phyloP scores from a whole-genome alignment of 345 rosid genomes.

The Acer negundo region DNA sequence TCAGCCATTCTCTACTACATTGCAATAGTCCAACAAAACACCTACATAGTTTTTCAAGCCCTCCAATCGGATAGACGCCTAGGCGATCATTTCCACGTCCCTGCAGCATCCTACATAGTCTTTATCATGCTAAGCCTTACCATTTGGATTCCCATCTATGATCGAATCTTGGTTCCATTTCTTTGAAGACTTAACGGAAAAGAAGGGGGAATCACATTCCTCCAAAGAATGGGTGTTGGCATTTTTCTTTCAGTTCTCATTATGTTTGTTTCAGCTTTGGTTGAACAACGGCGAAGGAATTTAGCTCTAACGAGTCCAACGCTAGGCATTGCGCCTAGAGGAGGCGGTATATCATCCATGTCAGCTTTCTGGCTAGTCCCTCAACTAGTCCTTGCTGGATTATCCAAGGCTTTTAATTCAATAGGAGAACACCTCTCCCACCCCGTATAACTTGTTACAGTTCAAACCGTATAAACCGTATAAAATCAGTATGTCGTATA shows the following conservation, averaged over 20 bases:
- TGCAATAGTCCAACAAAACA: slow-evolving; percentile 52
- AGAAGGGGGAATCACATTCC: slow-evolving; percentile 33
- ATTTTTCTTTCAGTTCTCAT: slow-evolving; percentile 38
- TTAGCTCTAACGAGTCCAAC: slow-evolving; percentile 46
- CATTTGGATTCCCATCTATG: slow-evolving; percentile 57
- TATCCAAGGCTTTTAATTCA: slow-evolving; percentile 45
- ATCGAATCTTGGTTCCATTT: slow-evolving; percentile 45
- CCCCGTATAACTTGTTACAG: too few relatives aligned
- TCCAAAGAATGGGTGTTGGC: slow-evolving; percentile 46
- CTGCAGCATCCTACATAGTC: slow-evolving; percentile 52
- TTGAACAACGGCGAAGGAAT: slow-evolving; percentile 46
- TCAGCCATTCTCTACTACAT: slow-evolving; percentile 42
- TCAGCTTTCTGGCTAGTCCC: slow-evolving; percentile 57
- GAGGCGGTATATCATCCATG: slow-evolving; percentile 53
- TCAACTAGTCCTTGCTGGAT: slow-evolving; percentile 49
- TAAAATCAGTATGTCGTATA: too few relatives aligned
- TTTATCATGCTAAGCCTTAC: slow-evolving; percentile 56
- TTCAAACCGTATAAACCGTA: too few relatives aligned
- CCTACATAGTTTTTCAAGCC: slow-evolving; percentile 59
- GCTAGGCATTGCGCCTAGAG: slow-evolving; percentile 38
- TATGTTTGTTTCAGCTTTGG: slow-evolving; percentile 43
- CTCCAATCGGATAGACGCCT: slow-evolving; percentile 51
- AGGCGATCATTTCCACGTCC: slow-evolving; percentile 43
- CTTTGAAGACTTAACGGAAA: slow-evolving; percentile 45
- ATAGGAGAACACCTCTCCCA: slow-evolving; percentile 15